Evolutionary conservation across 108 stramenopile genomes (phyloP), one percentile per base, ranked within the genome.

Genomic region (Cylindrotheca fusiformis): DNA sequence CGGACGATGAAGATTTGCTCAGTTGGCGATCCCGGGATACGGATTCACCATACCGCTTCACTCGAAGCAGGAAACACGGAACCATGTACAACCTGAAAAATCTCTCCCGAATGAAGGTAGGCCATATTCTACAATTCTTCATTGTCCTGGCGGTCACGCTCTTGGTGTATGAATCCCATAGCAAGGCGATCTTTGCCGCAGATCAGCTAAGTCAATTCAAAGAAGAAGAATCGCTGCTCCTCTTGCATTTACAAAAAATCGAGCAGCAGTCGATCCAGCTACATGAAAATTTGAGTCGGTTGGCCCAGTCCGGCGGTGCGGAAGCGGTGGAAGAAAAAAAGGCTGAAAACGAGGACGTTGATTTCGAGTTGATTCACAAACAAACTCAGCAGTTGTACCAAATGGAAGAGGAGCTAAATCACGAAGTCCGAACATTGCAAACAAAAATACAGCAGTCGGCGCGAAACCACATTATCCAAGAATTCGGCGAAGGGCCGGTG

Each of bases 401-500:
- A 32, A 75, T 80, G 79, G 74, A 75, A 45, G 61, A 63, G 31
- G 77, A 73, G 58, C 33, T 82, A 32, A 65, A 70, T 46, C 63
- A 78, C 26, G 69, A 75, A 32, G 73, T 75, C 1, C 26, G 30
- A 12, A 56, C 74, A 4, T 63, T 82, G 31, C 73, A 77, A 63
- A 60, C 55, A 19, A 58, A 60, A 32, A 78, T 82, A 26, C 81
- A 82, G 53, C 66, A 67, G 20, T 59, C 63, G 29, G 81, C 76
- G 1, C 53, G 70, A 2, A 61, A 62, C 19, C 46, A 64, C 28
- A 77, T 82, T 52, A 52, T 71, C 14, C 25, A 52, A 31, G 52
- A 45, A n/a, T 82, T 61, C 48, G 81, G 81, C 4, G 72, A 75
- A 59, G 81, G 76, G 25, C 68, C 77, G 21, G 77, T 82, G 3